phyloP scores from a whole-genome alignment of 1,284 basidiomycete species.

The Puccinia novopanici region DNA sequence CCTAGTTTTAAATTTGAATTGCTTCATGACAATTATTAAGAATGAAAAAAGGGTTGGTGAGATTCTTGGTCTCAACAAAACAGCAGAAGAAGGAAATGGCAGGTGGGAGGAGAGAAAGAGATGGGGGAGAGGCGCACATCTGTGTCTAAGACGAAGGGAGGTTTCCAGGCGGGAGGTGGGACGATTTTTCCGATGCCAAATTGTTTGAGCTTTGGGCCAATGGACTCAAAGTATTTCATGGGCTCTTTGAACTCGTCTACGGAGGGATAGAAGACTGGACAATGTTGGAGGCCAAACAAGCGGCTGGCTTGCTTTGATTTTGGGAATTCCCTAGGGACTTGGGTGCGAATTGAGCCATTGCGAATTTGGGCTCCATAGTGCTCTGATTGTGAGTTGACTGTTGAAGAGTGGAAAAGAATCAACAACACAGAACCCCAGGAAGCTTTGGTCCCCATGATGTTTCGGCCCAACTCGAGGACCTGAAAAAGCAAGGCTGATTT shows the following conservation, averaged over 20 bases:
- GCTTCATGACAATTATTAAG: constrained; percentile 63
- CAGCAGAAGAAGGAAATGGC: neutral
- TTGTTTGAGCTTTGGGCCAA: constrained; percentile 68
- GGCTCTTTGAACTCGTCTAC: constrained; percentile 86
- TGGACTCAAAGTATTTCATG: constrained; percentile 88
- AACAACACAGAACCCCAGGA: too few relatives aligned
- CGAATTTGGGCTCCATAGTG: constrained; percentile 32
- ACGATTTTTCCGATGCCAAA: constrained; percentile 96
- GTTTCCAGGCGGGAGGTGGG: constrained; percentile 89
- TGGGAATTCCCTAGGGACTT: constrained; percentile 36
- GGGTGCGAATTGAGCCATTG: constrained; percentile 35
- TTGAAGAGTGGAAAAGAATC: too few relatives aligned
- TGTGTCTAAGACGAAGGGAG: constrained; percentile 94
- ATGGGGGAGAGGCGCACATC: constrained; percentile 66
- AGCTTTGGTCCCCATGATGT: too few relatives aligned
- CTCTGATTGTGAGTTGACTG: constrained; percentile 1
- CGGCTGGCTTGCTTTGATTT: constrained; percentile 32
- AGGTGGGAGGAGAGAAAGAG: too few relatives aligned
- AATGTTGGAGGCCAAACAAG: constrained; percentile 82
- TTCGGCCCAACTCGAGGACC: too few relatives aligned
- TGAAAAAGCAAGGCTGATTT: too few relatives aligned
- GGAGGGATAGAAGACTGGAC: constrained; percentile 85
- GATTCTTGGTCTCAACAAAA: neutral
- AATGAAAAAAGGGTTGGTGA: neutral
- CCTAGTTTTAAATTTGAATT: constrained; percentile 91